Conservation (phyloP, 2,329 filamentous ascomycete species). For the Hypoxylon sp. region DNA sequence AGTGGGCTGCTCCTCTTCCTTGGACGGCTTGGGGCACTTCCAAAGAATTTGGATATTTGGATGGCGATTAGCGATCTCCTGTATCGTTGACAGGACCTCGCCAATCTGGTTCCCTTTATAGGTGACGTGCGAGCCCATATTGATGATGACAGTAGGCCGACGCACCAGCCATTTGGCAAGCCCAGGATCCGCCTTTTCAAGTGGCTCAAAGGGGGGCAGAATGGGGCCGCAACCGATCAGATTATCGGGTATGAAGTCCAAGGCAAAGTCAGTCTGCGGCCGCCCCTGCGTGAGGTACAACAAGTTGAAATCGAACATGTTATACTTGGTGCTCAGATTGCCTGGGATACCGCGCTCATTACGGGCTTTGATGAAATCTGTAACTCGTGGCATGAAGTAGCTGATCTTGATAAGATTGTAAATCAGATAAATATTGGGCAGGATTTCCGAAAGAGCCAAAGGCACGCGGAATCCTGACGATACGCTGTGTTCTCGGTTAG, state of each 20-base stretch:
- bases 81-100: conserved; percentile 11
- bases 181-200: conserved; percentile 13
- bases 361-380: conserved; percentile 18
- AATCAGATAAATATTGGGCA: conserved; percentile 21
- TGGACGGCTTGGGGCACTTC: conserved; percentile 17
- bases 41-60: conserved; percentile 14
- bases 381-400: conserved; percentile 11
- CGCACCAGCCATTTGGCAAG: conserved; percentile 10
- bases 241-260: conserved; percentile 11
- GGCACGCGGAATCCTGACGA: conserved; percentile 21
- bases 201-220: conserved; percentile 19
- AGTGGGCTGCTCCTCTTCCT: conserved; percentile 4
- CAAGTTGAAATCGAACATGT: conserved; percentile 14
- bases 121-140: conserved; percentile 25
- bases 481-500: conserved; percentile 5
- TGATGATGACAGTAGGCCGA: conserved; percentile 19
- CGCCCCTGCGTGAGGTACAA: conserved; percentile 13
- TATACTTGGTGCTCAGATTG: conserved; percentile 23
- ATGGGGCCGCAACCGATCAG: conserved; percentile 20
- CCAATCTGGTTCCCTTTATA: conserved; percentile 17
- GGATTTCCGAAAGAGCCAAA: conserved; percentile 9
- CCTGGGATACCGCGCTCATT: conserved; percentile 12
- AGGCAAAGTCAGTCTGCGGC: conserved; percentile 13
- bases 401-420: conserved; percentile 18
- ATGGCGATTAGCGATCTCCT: conserved; percentile 5